Conservation (phyloP, 2,329 filamentous ascomycete genomes). For the Pseudogymnoascus sp. region DNA sequence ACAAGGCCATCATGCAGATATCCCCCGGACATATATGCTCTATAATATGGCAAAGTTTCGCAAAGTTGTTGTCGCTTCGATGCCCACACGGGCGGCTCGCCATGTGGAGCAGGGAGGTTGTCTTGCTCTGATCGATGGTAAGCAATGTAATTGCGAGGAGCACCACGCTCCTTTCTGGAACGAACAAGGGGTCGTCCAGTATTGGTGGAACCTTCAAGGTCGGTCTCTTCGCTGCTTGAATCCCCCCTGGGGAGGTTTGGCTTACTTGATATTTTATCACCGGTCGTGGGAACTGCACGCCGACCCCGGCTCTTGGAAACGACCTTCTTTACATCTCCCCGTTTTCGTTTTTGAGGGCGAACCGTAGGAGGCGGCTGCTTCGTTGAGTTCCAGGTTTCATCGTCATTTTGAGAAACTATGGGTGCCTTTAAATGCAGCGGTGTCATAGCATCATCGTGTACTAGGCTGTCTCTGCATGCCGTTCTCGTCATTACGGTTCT, state of each 20-base stretch:
- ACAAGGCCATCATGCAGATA: conserved; percentile 44
- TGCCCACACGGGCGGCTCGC: conserved; percentile 45
- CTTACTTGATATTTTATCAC: neutral
- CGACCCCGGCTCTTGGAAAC: neutral
- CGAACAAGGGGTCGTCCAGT: neutral
- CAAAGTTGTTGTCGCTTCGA: conserved; percentile 51
- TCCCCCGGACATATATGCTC: conserved; percentile 49
- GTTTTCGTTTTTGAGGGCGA: neutral
- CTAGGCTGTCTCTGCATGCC: conserved; percentile 5
- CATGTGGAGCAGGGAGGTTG: neutral
- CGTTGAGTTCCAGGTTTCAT: neutral
- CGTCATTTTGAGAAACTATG: neutral
- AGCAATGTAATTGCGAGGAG: neutral
- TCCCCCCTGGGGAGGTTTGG: neutral
- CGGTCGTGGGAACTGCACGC: neutral
- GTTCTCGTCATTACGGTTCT: neutral
- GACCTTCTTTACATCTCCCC: neutral
- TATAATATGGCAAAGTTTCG: conserved; percentile 56
- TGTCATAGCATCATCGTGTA: neutral
- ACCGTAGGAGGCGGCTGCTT: neutral
- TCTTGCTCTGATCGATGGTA: neutral
- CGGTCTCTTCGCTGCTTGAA: neutral
- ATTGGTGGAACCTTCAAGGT: neutral
- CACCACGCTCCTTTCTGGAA: neutral
- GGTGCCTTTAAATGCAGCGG: neutral